phyloP scores from a whole-genome alignment of 768 basidiomycete genomes.

The Serendipita sp. region DNA sequence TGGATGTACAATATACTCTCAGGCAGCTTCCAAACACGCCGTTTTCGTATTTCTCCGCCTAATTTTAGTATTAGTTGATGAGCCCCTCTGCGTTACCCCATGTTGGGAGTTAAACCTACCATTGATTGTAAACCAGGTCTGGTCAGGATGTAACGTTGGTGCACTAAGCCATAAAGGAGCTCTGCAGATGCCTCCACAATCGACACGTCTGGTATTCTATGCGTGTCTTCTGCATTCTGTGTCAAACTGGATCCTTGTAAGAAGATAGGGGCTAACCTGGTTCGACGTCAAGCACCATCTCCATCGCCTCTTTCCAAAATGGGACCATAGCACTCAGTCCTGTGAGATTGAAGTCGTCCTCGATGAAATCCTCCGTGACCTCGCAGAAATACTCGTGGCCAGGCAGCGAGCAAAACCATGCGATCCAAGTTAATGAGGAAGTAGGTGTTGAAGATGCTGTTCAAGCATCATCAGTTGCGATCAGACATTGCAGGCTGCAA shows the following conservation, averaged over 20 bases:
- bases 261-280: slow-evolving; percentile 36
- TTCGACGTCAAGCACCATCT: slow-evolving; percentile 99
- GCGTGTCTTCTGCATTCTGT: slow-evolving; percentile 51
- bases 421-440: slow-evolving; percentile 88
- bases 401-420: slow-evolving; percentile 88
- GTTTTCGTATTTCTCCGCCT: slow-evolving; percentile 94
- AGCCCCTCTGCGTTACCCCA: too few species aligned
- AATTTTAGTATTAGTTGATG: not conserved
- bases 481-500: not conserved
- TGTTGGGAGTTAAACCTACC: slow-evolving; percentile 31
- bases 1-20: slow-evolving; percentile 80
- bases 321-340: slow-evolving; percentile 92
- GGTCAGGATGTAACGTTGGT: slow-evolving; percentile 94
- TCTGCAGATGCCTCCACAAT: slow-evolving; percentile 98
- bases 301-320: slow-evolving; percentile 99
- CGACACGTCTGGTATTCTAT: slow-evolving; percentile 94
- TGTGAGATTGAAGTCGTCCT: slow-evolving; percentile 98
- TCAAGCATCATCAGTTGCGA: not conserved
- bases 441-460: slow-evolving; percentile 80
- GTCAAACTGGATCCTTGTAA: not conserved
- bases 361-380: slow-evolving; percentile 96
- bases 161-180: slow-evolving; percentile 91
- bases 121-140: slow-evolving; percentile 87
- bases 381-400: slow-evolving; percentile 98
- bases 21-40: slow-evolving; percentile 89